These are phyloP conservation scores for Debaryomyces nepalensis DNA, from an alignment of 1,139 yeast species.

Conservation along the genomic window DNA sequence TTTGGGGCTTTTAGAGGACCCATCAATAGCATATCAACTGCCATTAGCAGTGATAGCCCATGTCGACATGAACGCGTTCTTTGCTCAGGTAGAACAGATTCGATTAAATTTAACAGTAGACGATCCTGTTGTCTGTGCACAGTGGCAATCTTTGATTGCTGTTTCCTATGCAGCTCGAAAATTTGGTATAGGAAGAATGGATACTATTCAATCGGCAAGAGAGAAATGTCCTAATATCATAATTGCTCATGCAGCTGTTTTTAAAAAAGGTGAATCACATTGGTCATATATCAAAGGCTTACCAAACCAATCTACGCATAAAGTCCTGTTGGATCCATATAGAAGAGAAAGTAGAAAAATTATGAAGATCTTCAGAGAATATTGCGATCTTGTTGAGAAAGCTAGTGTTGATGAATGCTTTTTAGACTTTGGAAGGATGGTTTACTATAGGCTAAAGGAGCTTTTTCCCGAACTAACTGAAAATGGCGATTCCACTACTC, in stretches of 20 bases:
- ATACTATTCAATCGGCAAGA: conserved; percentile 66
- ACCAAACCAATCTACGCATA: conserved; percentile 59
- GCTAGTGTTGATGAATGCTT: conserved; percentile 97
- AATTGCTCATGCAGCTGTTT: conserved; percentile 93
- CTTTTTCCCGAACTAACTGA: conserved; percentile 32
- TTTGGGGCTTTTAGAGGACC: conserved; percentile 51
- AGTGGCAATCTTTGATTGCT: conserved; percentile 89
- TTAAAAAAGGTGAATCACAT: conserved; percentile 78
- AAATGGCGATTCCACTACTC: conserved; percentile 24
- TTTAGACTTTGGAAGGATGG: conserved; percentile 69
- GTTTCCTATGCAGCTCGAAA: conserved; percentile 88
- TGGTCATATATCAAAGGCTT: conserved; percentile 67
- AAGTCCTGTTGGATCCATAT: conserved; percentile 90
- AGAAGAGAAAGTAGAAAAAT: conserved; percentile 85
- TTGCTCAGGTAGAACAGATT: conserved; percentile 90
- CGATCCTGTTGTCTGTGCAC: conserved; percentile 92
- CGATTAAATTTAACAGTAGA: conserved; percentile 64
- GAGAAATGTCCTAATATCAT: conserved; percentile 75
- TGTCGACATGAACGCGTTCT: conserved; percentile 91
- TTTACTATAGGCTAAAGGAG: conserved; percentile 28
- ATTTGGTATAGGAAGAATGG: conserved; percentile 82
- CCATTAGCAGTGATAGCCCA: conserved; percentile 85
- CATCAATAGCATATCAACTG: conserved; percentile 53
- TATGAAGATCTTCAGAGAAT: conserved; percentile 57
- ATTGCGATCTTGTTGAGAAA: conserved; percentile 77